Percentiles rank a stretch among this genome's conserved stretches.
Conservation (phyloP, 2,329 filamentous ascomycete species). For the Diaporthe destruens region DNA sequence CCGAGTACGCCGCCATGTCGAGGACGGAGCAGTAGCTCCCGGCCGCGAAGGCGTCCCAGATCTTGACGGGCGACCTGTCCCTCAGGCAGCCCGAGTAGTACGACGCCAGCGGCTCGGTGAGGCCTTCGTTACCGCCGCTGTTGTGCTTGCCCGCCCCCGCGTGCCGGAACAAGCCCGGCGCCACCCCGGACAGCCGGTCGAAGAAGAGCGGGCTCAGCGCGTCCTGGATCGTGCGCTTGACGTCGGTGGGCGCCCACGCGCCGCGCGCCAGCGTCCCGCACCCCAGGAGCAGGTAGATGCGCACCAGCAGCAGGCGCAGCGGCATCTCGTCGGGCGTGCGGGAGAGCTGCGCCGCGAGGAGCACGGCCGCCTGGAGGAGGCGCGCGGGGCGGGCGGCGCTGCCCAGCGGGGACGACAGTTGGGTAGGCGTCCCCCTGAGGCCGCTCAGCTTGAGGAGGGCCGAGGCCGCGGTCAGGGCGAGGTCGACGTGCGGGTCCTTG, state of each 20-base stretch:
- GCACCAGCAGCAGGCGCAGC: slow-evolving; percentile 63
- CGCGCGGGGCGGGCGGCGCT: slow-evolving; percentile 46
- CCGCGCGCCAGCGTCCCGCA: slow-evolving; percentile 60
- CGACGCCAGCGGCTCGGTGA: slow-evolving; percentile 57
- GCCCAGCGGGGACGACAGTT: slow-evolving; percentile 43
- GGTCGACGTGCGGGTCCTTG: slow-evolving; percentile 51
- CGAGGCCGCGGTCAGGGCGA: slow-evolving; percentile 49
- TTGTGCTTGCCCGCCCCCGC: slow-evolving; percentile 43
- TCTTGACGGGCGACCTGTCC: slow-evolving; percentile 53
- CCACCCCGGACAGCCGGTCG: slow-evolving; percentile 66
- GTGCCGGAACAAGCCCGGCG: slow-evolving; percentile 58
- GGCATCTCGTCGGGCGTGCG: slow-evolving; percentile 60
- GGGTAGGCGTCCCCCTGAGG: slow-evolving; percentile 39
- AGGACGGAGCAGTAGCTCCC: slow-evolving; percentile 65
- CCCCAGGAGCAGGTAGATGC: slow-evolving; percentile 65
- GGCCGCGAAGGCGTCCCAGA: slow-evolving; percentile 63
- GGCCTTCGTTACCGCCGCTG: slow-evolving; percentile 38
- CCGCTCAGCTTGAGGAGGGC: slow-evolving; percentile 50
- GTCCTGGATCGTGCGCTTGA: slow-evolving; percentile 71
- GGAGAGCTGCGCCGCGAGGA: slow-evolving; percentile 64
- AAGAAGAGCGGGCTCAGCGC: slow-evolving; percentile 67
- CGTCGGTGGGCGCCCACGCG: slow-evolving; percentile 64
- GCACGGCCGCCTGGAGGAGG: slow-evolving; percentile 62
- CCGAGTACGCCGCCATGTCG: slow-evolving; percentile 59
- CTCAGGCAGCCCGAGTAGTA: slow-evolving; percentile 61